phyloP scores from a whole-genome alignment of 2,329 filamentous ascomycete genomes.

The Sclerotinia nivalis region DNA sequence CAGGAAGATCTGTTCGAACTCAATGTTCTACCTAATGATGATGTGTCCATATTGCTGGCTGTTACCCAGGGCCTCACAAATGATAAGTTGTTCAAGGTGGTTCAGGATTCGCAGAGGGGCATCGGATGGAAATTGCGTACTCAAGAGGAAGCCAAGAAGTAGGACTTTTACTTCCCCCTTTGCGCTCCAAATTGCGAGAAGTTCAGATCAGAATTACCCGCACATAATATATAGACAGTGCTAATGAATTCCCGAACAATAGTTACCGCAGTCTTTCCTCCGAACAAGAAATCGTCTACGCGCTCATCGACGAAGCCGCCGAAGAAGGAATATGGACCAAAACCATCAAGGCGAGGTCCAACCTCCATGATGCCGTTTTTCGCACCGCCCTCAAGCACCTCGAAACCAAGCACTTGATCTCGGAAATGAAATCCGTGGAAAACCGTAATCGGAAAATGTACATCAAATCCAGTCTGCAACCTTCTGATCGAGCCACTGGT shows the following conservation, averaged over 20 bases:
- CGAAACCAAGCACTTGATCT: slow-evolving; percentile 78
- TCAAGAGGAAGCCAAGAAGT: slow-evolving; percentile 63
- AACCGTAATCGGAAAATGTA: slow-evolving; percentile 92
- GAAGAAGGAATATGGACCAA: slow-evolving; percentile 89
- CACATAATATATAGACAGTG: neutral
- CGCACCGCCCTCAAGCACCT: slow-evolving; percentile 82
- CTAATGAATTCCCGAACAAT: slow-evolving; percentile 23
- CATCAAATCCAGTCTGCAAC: slow-evolving; percentile 82
- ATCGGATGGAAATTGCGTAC: slow-evolving; percentile 61
- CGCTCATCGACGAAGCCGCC: slow-evolving; percentile 82
- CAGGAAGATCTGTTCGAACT: slow-evolving; percentile 60
- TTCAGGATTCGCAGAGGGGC: slow-evolving; percentile 45
- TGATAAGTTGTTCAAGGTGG: slow-evolving; percentile 59
- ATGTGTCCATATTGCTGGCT: slow-evolving; percentile 55
- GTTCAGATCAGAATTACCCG: neutral
- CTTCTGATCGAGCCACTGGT: slow-evolving; percentile 86
- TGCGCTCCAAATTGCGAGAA: too few relatives aligned
- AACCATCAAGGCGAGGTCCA: slow-evolving; percentile 75
- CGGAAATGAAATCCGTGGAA: slow-evolving; percentile 88
- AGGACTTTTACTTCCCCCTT: slow-evolving; percentile 33
- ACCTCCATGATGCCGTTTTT: slow-evolving; percentile 81
- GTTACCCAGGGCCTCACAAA: slow-evolving; percentile 59
- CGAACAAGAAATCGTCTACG: slow-evolving; percentile 83
- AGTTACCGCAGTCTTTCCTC: slow-evolving; percentile 66
- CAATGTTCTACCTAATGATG: slow-evolving; percentile 57